A percentile compares a stretch with the other conserved stretches of the same genome.
phyloP scores from a whole-genome alignment of 2,329 filamentous ascomycete genomes.

The Fonsecaea erecta region DNA sequence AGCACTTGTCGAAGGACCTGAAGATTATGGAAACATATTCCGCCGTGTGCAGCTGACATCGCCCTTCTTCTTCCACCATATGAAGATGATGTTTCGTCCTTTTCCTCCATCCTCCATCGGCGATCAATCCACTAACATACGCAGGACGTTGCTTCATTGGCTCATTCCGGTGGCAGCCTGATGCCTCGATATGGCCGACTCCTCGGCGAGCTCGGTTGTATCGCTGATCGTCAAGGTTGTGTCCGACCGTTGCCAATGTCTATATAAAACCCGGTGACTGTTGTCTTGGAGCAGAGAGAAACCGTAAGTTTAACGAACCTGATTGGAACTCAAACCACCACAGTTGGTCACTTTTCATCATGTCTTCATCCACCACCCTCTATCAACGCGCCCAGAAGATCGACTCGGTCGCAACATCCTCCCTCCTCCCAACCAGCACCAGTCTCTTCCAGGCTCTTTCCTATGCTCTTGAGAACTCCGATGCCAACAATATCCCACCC shows the following conservation, averaged over 20 bases:
- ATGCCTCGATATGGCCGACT: neutral
- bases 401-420: neutral
- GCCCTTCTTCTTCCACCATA: conserved; percentile 46
- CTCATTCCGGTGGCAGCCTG: neutral
- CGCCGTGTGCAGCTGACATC: conserved; percentile 34
- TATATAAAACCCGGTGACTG: neutral
- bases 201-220: neutral
- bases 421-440: conserved; percentile 10
- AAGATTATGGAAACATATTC: too few species aligned
- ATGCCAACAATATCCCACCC: conserved; percentile 28
- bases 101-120: conserved; percentile 33
- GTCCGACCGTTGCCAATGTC: neutral
- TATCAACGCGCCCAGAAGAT: conserved; percentile 10
- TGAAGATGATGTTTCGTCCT: conserved; percentile 37
- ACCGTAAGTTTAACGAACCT: neutral
- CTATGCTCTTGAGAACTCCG: conserved; percentile 24
- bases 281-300: neutral
- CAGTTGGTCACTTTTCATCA: neutral
- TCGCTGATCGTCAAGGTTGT: neutral
- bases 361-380: neutral
- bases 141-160: neutral
- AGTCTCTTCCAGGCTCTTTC: conserved; percentile 3
- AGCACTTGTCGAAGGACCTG: too few species aligned
- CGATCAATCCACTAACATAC: neutral
- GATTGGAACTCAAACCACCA: neutral